These are phyloP conservation scores for Apiotrichum veenhuisii DNA, from an alignment of 1,284 basidiomycete species.

Conservation along the genomic window DNA sequence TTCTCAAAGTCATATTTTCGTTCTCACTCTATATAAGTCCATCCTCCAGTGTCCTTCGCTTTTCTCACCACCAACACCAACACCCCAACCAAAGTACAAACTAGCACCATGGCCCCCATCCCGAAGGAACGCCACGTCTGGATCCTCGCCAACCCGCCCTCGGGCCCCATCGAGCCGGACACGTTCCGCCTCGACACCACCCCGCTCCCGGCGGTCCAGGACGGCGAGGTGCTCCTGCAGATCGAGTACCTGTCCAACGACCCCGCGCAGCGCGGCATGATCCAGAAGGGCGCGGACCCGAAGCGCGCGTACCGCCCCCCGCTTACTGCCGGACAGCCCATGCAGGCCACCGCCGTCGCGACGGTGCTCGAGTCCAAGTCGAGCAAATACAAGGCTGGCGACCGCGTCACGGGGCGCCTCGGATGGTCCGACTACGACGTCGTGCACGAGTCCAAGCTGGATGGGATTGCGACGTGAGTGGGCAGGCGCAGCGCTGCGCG, in stretches of 20 bases:
- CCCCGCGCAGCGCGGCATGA: constrained; percentile 36
- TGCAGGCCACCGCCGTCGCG: constrained; percentile 24
- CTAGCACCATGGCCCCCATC: too few relatives aligned
- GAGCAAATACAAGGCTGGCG: constrained; percentile 26
- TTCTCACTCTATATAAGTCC: too few relatives aligned
- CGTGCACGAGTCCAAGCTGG: constrained; percentile 13
- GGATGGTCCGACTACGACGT: constrained; percentile 39
- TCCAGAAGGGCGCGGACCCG: constrained; percentile 13
- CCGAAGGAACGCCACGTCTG: constrained; percentile 20
- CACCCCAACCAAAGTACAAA: too few relatives aligned
- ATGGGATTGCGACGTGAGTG: constrained; percentile 3
- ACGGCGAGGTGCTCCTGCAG: constrained; percentile 31
- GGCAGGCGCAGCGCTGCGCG: too few relatives aligned
- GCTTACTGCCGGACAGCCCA: constrained; percentile 26
- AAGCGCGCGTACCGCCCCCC: constrained; percentile 23
- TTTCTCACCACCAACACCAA: too few relatives aligned
- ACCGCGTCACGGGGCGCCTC: constrained; percentile 20
- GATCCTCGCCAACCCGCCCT: constrained; percentile 31
- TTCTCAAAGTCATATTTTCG: too few relatives aligned
- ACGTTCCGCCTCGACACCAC: constrained; percentile 24
- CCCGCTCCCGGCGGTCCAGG: constrained; percentile 23
- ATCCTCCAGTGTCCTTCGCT: too few relatives aligned
- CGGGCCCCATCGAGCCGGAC: constrained; percentile 17
- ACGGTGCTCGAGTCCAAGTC: constrained; percentile 31
- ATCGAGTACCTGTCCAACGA: constrained; percentile 33